Conservation (phyloP, 768 basidiomycete species). For the Floccularia luteovirens region DNA sequence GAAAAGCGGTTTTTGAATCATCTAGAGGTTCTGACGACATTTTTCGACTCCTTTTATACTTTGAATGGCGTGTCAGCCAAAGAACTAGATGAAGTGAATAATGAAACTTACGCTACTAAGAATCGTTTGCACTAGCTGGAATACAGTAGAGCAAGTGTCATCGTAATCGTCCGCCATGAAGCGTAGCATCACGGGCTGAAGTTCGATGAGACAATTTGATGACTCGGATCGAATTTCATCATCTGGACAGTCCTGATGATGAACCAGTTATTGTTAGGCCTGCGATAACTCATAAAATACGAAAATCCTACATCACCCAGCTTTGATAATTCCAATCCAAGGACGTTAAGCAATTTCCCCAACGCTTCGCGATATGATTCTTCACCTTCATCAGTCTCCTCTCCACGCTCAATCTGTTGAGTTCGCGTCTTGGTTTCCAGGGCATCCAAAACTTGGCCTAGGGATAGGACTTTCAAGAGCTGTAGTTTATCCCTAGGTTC, state of each 20-base stretch:
- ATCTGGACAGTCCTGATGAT: conserved; percentile 46
- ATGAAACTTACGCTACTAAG: conserved; percentile 54
- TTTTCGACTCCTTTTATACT: conserved; percentile 80
- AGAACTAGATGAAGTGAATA: conserved; percentile 2
- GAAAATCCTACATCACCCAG: conserved; percentile 62
- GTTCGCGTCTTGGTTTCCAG: conserved; percentile 70
- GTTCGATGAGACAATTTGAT: conserved; percentile 49
- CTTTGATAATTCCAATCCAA: conserved; percentile 79
- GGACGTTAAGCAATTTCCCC: conserved; percentile 73
- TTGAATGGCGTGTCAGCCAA: background rate
- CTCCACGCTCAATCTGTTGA: conserved; percentile 59
- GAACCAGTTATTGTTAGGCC: conserved; percentile 3
- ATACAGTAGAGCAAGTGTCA: conserved; percentile 81
- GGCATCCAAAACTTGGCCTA: conserved; percentile 75
- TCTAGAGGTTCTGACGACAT: conserved; percentile 55
- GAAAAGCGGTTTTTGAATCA: conserved; percentile 64
- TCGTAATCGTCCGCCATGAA: conserved; percentile 90
- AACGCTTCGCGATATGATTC: conserved; percentile 86
- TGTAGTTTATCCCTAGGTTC: conserved; percentile 86
- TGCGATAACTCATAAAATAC: conserved; percentile 12
- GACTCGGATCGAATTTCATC: conserved; percentile 62
- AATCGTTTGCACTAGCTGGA: conserved; percentile 70
- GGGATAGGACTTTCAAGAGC: conserved; percentile 80
- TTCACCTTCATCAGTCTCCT: conserved; percentile 76
- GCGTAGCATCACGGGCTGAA: conserved; percentile 75